Conservation (phyloP, 139 green algal species). For the Chlamydomonas applanata region DNA sequence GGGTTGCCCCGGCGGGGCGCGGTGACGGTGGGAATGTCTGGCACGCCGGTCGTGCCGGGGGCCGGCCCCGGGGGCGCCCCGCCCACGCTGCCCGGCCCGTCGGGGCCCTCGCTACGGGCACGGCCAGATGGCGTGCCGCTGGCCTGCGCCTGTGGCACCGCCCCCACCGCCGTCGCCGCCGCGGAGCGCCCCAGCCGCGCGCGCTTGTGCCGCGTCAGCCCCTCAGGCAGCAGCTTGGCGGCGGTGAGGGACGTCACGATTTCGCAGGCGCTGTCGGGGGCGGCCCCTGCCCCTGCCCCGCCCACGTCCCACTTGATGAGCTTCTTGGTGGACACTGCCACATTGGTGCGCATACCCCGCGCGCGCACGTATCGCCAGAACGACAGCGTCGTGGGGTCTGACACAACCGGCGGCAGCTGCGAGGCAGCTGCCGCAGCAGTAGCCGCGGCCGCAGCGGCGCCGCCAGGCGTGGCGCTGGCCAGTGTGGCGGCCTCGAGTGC, state of each 20-base stretch:
- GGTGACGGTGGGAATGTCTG: constrained; percentile 21
- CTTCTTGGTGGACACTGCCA: constrained; percentile 10
- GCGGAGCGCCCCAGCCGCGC: not conserved
- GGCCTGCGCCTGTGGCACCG: too few relatives aligned
- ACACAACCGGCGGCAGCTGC: constrained; percentile 1
- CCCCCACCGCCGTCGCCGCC: not conserved
- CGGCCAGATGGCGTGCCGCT: not conserved
- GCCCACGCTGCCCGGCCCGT: not conserved
- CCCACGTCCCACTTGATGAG: constrained; percentile 19
- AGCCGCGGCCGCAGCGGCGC: not conserved
- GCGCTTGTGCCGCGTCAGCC: constrained; percentile 18
- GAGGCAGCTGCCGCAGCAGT: not conserved
- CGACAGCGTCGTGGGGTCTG: constrained; percentile 17
- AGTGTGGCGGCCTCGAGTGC: constrained; percentile 15
- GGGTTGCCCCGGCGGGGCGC: constrained; percentile 1
- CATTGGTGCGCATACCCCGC: not conserved
- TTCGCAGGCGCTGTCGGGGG: not conserved
- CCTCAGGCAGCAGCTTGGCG: constrained; percentile 17
- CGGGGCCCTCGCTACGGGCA: not conserved
- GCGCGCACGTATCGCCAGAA: constrained; percentile 27
- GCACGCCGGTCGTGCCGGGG: not conserved
- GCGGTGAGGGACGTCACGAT: not conserved
- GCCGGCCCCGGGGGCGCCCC: not conserved
- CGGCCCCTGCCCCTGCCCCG: not conserved
- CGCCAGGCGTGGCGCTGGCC: constrained; percentile 9